A percentile compares a stretch with the other conserved stretches of the same genome.
Evolutionary conservation across 2,329 filamentous ascomycete genomes (phyloP).

Genomic region (Parascedosporium putredinis): DNA sequence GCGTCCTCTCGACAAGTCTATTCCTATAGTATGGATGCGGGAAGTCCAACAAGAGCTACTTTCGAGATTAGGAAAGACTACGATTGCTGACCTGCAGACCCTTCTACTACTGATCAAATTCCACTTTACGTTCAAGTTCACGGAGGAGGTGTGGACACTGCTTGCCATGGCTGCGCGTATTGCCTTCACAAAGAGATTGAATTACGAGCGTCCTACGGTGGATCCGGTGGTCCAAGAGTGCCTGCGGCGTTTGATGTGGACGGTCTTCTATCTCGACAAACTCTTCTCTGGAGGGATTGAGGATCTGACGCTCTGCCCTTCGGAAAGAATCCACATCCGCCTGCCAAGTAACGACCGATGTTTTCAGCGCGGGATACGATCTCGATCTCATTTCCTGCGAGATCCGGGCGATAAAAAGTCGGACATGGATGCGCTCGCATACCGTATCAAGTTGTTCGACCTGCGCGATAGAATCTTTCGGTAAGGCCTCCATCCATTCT

Average conservation of each 20-base stretch:
- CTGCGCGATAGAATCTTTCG: slow-evolving; percentile 15
- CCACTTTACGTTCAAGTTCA: slow-evolving; percentile 9
- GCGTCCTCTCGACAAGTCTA: neutral
- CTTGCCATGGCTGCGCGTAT: slow-evolving; percentile 16
- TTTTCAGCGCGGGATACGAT: slow-evolving; percentile 16
- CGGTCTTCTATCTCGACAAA: slow-evolving; percentile 16
- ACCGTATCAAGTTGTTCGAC: slow-evolving; percentile 14
- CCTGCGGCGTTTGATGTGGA: slow-evolving; percentile 18
- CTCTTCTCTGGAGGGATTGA: slow-evolving; percentile 18
- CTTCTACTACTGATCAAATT: slow-evolving; percentile 15
- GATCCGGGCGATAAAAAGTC: slow-evolving; percentile 1
- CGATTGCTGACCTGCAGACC: slow-evolving; percentile 11
- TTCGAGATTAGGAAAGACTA: neutral
- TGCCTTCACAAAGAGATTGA: slow-evolving; percentile 17
- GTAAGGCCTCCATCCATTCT: slow-evolving; percentile 15
- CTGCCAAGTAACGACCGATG: slow-evolving; percentile 16
- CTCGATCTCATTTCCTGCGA: slow-evolving; percentile 12
- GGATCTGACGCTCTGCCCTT: slow-evolving; percentile 18
- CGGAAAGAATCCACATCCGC: slow-evolving; percentile 15
- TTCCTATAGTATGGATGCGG: slow-evolving; percentile 13
- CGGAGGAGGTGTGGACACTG: slow-evolving; percentile 15
- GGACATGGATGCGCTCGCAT: slow-evolving; percentile 14
- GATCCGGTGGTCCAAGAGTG: slow-evolving; percentile 16
- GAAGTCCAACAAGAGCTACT: slow-evolving; percentile 13
- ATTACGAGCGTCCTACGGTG: slow-evolving; percentile 14